Conservation (phyloP, 140 eudicot species). For the Ambrosia hybrid region DNA sequence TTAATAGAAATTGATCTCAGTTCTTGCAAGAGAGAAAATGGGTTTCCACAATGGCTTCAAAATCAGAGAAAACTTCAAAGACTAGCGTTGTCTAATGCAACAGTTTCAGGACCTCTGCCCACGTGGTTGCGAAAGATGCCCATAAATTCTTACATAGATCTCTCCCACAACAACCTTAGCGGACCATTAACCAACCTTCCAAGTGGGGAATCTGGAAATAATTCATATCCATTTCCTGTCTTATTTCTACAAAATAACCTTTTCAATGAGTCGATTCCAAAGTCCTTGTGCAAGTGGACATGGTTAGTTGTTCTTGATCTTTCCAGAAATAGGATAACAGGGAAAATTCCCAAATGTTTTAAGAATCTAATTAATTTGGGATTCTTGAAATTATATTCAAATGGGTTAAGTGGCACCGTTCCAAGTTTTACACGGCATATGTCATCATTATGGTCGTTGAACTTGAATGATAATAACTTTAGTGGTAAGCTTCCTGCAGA, state of each 20-base stretch:
- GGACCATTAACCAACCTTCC: constrained; percentile 16
- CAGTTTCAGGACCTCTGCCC: no score
- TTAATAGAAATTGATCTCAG: no score
- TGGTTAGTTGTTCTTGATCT: no score
- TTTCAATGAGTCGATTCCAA: neutral
- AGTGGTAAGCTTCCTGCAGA: neutral
- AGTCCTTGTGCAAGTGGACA: neutral
- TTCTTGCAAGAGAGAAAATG: no score
- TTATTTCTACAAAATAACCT: neutral
- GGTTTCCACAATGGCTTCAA: no score
- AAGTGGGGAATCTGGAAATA: neutral
- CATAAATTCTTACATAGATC: neutral
- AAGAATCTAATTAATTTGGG: neutral
- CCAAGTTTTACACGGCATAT: neutral
- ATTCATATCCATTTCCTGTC: no score
- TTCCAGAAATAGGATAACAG: neutral
- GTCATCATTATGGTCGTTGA: neutral
- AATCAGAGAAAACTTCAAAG: no score
- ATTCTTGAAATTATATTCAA: neutral
- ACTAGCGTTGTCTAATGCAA: no score
- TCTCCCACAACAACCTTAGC: constrained; percentile 23
- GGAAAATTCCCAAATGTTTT: neutral
- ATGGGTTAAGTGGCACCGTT: neutral
- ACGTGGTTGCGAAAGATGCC: neutral
- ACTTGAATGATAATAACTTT: neutral